Evolutionary conservation across 2,329 filamentous ascomycete species (phyloP).

Genomic region (Graphiopsis chlorocephala): DNA sequence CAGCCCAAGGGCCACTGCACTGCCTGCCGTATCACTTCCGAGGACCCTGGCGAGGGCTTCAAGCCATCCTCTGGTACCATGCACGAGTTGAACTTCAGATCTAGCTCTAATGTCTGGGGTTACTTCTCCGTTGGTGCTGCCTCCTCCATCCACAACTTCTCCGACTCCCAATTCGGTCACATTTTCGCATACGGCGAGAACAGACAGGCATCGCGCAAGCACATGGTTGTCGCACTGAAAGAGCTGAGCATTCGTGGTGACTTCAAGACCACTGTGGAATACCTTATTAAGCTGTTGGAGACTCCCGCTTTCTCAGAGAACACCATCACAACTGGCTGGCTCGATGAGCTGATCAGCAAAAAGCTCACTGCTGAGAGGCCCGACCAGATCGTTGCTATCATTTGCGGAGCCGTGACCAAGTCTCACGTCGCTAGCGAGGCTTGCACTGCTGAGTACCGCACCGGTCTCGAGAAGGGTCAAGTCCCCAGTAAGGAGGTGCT

Average conservation of each 20-base stretch:
- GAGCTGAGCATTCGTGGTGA: slow-evolving; percentile 99
- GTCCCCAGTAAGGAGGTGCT: slow-evolving; percentile 94
- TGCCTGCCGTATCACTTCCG: slow-evolving; percentile 97
- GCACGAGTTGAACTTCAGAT: slow-evolving; percentile 98
- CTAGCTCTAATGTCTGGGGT: slow-evolving; percentile 98
- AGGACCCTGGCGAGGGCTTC: slow-evolving; percentile 98
- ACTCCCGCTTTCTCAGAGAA: slow-evolving; percentile 98
- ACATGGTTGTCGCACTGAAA: slow-evolving; percentile 98
- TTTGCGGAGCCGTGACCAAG: slow-evolving; percentile 92
- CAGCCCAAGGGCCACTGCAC: slow-evolving; percentile 96
- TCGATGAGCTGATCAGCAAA: slow-evolving; percentile 97
- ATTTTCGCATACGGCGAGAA: slow-evolving; percentile 99
- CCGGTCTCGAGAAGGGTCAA: slow-evolving; percentile 92
- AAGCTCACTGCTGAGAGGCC: slow-evolving; percentile 94
- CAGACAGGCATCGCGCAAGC: slow-evolving; percentile 90
- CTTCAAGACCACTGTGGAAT: slow-evolving; percentile 97
- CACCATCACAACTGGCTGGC: slow-evolving; percentile 98
- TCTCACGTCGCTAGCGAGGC: slow-evolving; percentile 91
- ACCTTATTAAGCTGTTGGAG: slow-evolving; percentile 97
- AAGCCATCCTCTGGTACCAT: slow-evolving; percentile 99
- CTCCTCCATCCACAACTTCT: slow-evolving; percentile 98
- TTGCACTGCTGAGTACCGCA: slow-evolving; percentile 82
- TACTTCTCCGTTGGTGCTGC: slow-evolving; percentile 98
- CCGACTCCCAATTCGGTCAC: slow-evolving; percentile 97
- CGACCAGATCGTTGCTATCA: slow-evolving; percentile 87